A percentile compares a stretch with the other conserved stretches of the same genome.
Conservation (phyloP, 495 filamentous ascomycete genomes). For the Elasticomyces elasticus region DNA sequence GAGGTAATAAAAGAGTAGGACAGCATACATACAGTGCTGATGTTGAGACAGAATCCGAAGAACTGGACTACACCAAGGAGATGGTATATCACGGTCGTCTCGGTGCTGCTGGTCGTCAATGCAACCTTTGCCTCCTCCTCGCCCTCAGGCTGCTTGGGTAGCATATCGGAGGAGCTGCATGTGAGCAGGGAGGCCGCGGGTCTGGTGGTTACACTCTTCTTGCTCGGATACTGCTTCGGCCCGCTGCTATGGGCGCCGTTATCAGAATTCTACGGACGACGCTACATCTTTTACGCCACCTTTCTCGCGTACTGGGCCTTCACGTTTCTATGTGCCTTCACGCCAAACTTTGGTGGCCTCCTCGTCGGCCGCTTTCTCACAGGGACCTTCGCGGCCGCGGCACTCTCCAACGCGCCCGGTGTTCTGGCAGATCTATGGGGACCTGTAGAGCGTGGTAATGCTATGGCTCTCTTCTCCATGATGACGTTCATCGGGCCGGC, state of each 20-base stretch:
- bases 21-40: too few relatives aligned
- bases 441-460: slow-evolving; percentile 41
- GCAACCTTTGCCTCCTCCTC: slow-evolving; percentile 45
- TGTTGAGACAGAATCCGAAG: slow-evolving; percentile 41
- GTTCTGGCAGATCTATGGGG: slow-evolving; percentile 47
- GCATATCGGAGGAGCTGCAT: slow-evolving; percentile 37
- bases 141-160: slow-evolving; percentile 38
- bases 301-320: slow-evolving; percentile 40
- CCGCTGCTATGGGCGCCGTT: slow-evolving; percentile 44
- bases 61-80: slow-evolving; percentile 40
- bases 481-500: slow-evolving; percentile 30
- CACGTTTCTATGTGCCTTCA: slow-evolving; percentile 44
- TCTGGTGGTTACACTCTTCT: slow-evolving; percentile 43
- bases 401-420: slow-evolving; percentile 41
- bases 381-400: slow-evolving; percentile 42
- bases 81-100: slow-evolving; percentile 37
- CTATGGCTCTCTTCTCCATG: slow-evolving; percentile 35
- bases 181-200: slow-evolving; percentile 37
- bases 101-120: slow-evolving; percentile 42
- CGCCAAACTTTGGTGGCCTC: slow-evolving; percentile 41
- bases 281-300: slow-evolving; percentile 39
- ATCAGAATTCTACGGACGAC: slow-evolving; percentile 44
- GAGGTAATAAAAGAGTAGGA: too few relatives aligned
- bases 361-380: slow-evolving; percentile 43
- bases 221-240: slow-evolving; percentile 44